Evolutionary conservation across 768 basidiomycete genomes (phyloP), one percentile per base, ranked within the genome.

Genomic region (Russula ochroleuca): DNA sequence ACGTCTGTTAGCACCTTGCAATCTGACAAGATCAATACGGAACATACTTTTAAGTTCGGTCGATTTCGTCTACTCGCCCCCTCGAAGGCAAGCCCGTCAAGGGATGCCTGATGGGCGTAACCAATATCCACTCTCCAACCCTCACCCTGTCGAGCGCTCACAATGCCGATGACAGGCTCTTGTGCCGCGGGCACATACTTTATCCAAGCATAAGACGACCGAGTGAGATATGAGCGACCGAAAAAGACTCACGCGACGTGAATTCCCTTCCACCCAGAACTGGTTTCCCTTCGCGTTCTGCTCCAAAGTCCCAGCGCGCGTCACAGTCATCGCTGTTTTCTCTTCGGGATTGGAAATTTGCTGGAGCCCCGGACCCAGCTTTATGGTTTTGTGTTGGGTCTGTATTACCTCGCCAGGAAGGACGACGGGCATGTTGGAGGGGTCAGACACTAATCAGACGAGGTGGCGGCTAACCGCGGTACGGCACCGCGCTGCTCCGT

Each of bases 111-210:
- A 70, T 97, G 94, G 6, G 94, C 89, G 31, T 87, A 80, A 2
- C 95, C 95, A 65, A 99, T 92, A 73, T 98, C 96, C 25, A 98
- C 93, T 50, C 94, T 84, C 79, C 86, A 99, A 7, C 87, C 89
- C 70, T 98, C 96, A 41, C 92, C 94, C 59, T 86, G 80, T 69
- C 88, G 86, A 63, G 87, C 90, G 7, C 81, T 79, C 56, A 99
- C 79, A 41, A 88, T 80, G 3, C 95, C 96, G 25, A 98, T 80
- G 1, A 98, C 93, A 11, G 88, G 85, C 72, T 98, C 96, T 67
- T 93, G 90, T 7, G 88, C 75, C 33, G 93, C 92, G 52, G 95
- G 93, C 38, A 93, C 82, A 76, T 98, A 98, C 95, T 98, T 69
- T 23, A 45, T 41, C 51, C 2, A 66, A 31, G 58, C 55, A 45